Percentiles rank a stretch among this genome's conserved stretches.
Evolutionary conservation across 306 rosid species (phyloP).

Genomic region (Castanea mollissima): DNA sequence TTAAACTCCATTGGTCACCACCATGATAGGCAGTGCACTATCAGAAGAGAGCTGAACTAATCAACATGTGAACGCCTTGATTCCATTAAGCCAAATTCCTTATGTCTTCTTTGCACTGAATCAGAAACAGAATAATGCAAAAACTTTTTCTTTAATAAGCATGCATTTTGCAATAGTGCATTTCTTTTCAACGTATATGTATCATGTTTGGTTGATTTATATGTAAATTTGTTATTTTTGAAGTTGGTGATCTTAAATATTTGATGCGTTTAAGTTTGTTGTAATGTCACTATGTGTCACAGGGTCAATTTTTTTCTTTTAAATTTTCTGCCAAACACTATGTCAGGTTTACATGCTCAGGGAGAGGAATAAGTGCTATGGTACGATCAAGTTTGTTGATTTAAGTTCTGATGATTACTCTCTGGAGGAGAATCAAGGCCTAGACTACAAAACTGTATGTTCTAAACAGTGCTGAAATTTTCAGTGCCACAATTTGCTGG

Average conservation of each 20-base stretch:
- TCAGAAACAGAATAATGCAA: too few species aligned
- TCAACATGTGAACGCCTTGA: too few species aligned
- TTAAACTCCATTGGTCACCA: too few species aligned
- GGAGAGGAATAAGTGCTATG: slow-evolving; percentile 71
- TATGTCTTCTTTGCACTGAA: too few species aligned
- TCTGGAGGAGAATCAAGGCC: slow-evolving; percentile 61
- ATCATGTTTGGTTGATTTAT: not conserved
- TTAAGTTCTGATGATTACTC: slow-evolving; percentile 72
- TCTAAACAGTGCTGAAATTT: not conserved
- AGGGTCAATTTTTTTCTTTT: too few species aligned
- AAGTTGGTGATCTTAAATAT: not conserved
- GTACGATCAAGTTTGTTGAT: slow-evolving; percentile 84
- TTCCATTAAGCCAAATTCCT: too few species aligned
- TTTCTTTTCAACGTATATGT: not conserved
- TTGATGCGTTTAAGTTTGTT: not conserved
- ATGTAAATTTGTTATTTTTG: too few species aligned
- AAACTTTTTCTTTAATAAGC: too few species aligned
- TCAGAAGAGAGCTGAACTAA: too few species aligned
- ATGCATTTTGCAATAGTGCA: too few species aligned
- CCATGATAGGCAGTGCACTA: too few species aligned
- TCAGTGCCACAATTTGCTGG: not conserved
- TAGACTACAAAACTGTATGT: slow-evolving; percentile 74
- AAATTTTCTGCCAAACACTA: too few species aligned
- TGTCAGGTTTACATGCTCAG: slow-evolving; percentile 76
- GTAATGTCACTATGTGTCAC: not conserved